Percentiles rank a stretch among this genome's conserved stretches.
These are phyloP conservation scores for Linanthus parryae DNA, from an alignment of 148 eudicot genomes.

Conservation along the genomic window DNA sequence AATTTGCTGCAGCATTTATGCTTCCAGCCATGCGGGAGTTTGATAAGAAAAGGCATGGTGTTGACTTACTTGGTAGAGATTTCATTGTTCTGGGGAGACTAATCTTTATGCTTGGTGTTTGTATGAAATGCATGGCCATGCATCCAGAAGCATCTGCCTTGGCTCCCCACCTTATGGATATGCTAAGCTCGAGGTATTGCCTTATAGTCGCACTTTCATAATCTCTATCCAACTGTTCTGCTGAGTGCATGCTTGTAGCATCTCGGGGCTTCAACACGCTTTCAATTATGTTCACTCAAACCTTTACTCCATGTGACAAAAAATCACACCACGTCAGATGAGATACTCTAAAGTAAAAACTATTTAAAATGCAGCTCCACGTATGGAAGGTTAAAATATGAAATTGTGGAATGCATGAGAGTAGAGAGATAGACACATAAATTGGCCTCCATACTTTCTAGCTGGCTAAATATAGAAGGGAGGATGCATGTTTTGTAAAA, in stretches of 20 bases:
- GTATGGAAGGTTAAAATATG: no score
- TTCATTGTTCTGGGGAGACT: conserved; percentile 87
- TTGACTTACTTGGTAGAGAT: conserved; percentile 90
- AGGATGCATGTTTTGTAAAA: no score
- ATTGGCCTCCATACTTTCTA: no score
- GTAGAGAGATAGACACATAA: no score
- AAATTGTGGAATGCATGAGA: no score
- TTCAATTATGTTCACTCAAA: no score
- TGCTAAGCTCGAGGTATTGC: conserved; percentile 82
- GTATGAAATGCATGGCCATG: conserved; percentile 84
- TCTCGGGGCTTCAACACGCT: not conserved
- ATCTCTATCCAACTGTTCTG: not conserved
- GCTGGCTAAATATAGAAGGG: no score
- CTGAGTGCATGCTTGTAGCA: not conserved
- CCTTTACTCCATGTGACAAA: no score
- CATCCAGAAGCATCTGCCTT: conserved; percentile 95
- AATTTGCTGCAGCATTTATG: conserved; percentile 91
- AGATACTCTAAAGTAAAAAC: no score
- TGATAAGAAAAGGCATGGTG: conserved; percentile 94
- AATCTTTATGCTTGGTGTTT: conserved; percentile 84
- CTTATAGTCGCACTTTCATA: no score
- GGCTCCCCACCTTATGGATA: conserved; percentile 66
- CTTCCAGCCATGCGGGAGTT: conserved; percentile 94
- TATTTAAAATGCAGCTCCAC: no score
- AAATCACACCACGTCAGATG: no score